Conservation (phyloP, 1,139 yeast species). For the Pichia terricola region DNA sequence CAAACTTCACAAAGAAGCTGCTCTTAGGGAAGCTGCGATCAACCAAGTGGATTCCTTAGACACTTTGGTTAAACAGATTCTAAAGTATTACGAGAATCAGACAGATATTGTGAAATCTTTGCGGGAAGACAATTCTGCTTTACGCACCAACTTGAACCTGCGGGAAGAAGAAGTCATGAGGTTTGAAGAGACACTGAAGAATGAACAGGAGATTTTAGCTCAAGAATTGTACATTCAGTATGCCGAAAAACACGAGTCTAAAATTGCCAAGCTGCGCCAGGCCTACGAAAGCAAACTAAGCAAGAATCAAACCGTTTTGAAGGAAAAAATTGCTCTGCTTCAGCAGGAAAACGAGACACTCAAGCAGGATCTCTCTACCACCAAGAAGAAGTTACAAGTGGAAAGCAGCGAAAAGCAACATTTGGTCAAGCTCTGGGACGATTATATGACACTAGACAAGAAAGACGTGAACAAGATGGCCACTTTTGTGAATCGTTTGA, state of each 20-base stretch:
- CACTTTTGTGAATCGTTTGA: conserved; percentile 4
- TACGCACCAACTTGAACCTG: too few relatives aligned
- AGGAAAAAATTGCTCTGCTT: conserved; percentile 28
- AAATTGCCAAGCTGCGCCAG: conserved; percentile 44
- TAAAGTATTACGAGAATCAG: neutral
- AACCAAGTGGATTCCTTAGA: neutral
- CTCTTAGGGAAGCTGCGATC: neutral
- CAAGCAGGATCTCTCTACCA: conserved; percentile 36
- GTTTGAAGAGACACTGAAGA: conserved; percentile 37
- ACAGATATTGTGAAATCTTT: neutral
- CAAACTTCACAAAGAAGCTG: neutral
- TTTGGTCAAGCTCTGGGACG: conserved; percentile 43
- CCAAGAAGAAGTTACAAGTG: conserved; percentile 34
- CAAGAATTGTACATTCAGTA: conserved; percentile 61
- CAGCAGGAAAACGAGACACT: conserved; percentile 28
- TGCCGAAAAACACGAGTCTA: conserved; percentile 59
- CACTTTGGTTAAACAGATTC: neutral
- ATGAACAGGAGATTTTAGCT: conserved; percentile 47
- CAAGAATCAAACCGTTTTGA: conserved; percentile 27
- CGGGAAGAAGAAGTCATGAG: conserved; percentile 16
- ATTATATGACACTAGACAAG: conserved; percentile 22
- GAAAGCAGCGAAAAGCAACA: conserved; percentile 50
- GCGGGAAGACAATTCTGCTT: conserved; percentile 1
- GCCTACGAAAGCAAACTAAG: conserved; percentile 44
- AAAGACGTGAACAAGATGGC: conserved; percentile 10